Percentiles rank a stretch among this genome's conserved stretches.
Conservation (phyloP, 2,329 filamentous ascomycete genomes). For the Epichloe amarillans region DNA sequence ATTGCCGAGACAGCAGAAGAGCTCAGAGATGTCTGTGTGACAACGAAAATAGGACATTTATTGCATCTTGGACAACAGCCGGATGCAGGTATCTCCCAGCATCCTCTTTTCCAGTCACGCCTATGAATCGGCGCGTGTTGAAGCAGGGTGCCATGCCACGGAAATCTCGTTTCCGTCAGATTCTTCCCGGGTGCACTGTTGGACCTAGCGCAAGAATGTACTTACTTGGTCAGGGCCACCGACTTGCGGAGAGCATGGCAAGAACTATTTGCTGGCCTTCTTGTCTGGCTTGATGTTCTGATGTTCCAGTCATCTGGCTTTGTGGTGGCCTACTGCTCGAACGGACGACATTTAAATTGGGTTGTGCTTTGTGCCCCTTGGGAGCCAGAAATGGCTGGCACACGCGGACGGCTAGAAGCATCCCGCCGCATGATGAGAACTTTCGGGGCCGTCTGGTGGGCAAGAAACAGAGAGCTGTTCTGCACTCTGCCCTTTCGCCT, state of each 20-base stretch:
- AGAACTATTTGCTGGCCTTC: not conserved
- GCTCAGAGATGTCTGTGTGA: not conserved
- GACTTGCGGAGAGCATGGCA: not conserved
- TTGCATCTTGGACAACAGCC: not conserved
- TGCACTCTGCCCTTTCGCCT: not conserved
- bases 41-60: not conserved
- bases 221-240: not conserved
- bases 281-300: not conserved
- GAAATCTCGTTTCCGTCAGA: not conserved
- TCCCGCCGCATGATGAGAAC: not conserved
- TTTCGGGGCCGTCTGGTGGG: not conserved
- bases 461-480: not conserved
- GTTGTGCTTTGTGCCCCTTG: not conserved
- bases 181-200: not conserved
- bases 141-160: not conserved
- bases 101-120: not conserved
- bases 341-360: not conserved
- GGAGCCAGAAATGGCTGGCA: not conserved
- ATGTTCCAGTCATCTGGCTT: not conserved
- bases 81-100: not conserved
- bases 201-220: not conserved
- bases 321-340: not conserved
- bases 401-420: slow-evolving; percentile 4
- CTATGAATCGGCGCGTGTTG: not conserved
- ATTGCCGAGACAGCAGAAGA: not conserved